phyloP scores from a whole-genome alignment of 495 filamentous ascomycete genomes.

The Penicillium odoratum region DNA sequence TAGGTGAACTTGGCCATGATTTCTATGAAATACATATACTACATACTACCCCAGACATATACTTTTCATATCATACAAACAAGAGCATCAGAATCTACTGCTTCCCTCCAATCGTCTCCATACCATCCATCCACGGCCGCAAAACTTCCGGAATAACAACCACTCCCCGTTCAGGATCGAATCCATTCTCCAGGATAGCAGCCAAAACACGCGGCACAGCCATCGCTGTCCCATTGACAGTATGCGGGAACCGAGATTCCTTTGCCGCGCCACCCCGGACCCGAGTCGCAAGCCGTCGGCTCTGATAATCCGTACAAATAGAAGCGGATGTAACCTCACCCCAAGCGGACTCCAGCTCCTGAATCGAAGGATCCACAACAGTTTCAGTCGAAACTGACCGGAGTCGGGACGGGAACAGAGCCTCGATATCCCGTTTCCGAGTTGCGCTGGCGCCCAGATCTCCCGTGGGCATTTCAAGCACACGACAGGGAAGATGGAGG shows the following conservation, averaged over 20 bases:
- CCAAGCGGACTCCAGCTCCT: slow-evolving; percentile 72
- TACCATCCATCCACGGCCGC: slow-evolving; percentile 78
- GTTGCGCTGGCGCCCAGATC: slow-evolving; percentile 87
- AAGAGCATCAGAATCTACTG: background rate
- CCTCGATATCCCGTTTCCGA: slow-evolving; percentile 91
- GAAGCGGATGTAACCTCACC: slow-evolving; percentile 91
- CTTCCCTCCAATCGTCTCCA: slow-evolving; percentile 56
- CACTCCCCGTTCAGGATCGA: slow-evolving; percentile 63
- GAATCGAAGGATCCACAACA: slow-evolving; percentile 8
- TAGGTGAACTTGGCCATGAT: background rate
- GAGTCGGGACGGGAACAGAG: slow-evolving; percentile 82
- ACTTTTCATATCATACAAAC: slow-evolving; percentile 16
- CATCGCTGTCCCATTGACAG: slow-evolving; percentile 91
- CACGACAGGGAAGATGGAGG: slow-evolving; percentile 79
- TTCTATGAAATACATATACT: background rate
- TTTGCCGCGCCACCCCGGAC: slow-evolving; percentile 47
- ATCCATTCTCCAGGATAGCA: slow-evolving; percentile 90
- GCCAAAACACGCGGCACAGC: slow-evolving; percentile 89
- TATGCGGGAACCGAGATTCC: slow-evolving; percentile 67
- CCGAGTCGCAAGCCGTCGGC: slow-evolving; percentile 73
- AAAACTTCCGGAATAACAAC: slow-evolving; percentile 77
- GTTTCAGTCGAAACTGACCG: slow-evolving; percentile 15
- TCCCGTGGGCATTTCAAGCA: slow-evolving; percentile 86
- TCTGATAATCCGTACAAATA: slow-evolving; percentile 95
- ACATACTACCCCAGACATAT: background rate